Evolutionary conservation across 176 grass and related monocot genomes (phyloP).

Genomic region (Thalia dealbata): DNA sequence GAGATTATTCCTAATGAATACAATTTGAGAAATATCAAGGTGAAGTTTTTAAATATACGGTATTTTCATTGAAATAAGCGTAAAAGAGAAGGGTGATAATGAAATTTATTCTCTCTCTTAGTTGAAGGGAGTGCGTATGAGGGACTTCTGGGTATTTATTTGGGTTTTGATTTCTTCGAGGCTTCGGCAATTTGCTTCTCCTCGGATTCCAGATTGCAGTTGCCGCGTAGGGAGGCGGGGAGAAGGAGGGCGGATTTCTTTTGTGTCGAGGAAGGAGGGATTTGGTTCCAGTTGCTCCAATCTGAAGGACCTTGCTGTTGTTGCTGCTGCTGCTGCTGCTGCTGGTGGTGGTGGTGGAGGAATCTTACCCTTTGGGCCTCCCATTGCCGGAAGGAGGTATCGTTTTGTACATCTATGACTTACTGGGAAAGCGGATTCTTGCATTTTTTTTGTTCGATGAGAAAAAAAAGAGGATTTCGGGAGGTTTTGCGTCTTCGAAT

Average conservation of each 20-base stretch:
- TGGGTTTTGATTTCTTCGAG: not conserved
- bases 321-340: not conserved
- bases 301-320: not conserved
- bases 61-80: not conserved
- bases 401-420: not conserved
- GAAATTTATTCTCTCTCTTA: no score
- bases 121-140: not conserved
- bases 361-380: not conserved
- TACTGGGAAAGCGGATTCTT: not conserved
- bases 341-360: not conserved
- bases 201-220: not conserved
- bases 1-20: no score
- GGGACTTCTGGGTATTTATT: not conserved
- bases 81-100: not conserved
- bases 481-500: not conserved
- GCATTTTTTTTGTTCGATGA: not conserved
- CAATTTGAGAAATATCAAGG: no score
- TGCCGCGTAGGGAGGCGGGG: not conserved
- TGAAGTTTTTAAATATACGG: no score
- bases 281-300: not conserved
- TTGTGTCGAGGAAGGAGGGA: not conserved
- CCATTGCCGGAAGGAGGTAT: not conserved
- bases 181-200: not conserved
- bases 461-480: not conserved
- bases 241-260: not conserved